Conservation (phyloP, 441 rosid genomes). For the Brassica hybrid region DNA sequence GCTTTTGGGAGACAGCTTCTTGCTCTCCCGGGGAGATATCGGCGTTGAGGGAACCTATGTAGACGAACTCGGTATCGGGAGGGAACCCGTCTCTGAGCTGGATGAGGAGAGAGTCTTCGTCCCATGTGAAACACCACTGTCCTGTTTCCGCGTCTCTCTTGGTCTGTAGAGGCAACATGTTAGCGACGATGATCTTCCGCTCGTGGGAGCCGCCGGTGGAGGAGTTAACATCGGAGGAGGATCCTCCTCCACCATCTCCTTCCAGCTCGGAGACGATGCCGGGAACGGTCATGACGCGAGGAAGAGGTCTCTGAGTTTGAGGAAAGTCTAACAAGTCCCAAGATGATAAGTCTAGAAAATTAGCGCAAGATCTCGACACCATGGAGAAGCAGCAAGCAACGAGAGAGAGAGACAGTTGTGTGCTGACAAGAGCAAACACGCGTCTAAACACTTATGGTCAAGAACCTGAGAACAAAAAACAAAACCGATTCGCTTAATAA, state of each 20-base stretch:
- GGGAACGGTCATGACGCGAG: conserved; percentile 62
- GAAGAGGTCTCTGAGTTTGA: conserved; percentile 59
- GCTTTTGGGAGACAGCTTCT: conserved; percentile 70
- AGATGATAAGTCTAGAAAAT: conserved; percentile 69
- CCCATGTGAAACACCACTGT: conserved; percentile 65
- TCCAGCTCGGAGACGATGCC: conserved; percentile 60
- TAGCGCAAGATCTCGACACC: conserved; percentile 73
- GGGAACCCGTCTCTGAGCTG: conserved; percentile 77
- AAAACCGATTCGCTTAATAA: not conserved
- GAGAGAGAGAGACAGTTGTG: not conserved
- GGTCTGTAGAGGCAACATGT: conserved; percentile 69
- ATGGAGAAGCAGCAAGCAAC: conserved; percentile 40
- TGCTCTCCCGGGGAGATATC: conserved; percentile 65
- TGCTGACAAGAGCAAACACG: conserved; percentile 22
- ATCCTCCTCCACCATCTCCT: conserved; percentile 32
- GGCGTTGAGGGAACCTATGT: conserved; percentile 70
- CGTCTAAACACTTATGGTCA: conserved; percentile 11
- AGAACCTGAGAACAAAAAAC: conserved; percentile 4
- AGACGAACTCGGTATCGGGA: conserved; percentile 55
- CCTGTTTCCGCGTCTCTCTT: conserved; percentile 57
- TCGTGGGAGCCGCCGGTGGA: conserved; percentile 34
- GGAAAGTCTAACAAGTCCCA: conserved; percentile 59
- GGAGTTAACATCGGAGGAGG: conserved; percentile 45
- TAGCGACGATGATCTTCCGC: conserved; percentile 69
- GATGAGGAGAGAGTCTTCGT: conserved; percentile 65